phyloP scores from a whole-genome alignment of 306 rosid species.

The Erythrophleum fordii region DNA sequence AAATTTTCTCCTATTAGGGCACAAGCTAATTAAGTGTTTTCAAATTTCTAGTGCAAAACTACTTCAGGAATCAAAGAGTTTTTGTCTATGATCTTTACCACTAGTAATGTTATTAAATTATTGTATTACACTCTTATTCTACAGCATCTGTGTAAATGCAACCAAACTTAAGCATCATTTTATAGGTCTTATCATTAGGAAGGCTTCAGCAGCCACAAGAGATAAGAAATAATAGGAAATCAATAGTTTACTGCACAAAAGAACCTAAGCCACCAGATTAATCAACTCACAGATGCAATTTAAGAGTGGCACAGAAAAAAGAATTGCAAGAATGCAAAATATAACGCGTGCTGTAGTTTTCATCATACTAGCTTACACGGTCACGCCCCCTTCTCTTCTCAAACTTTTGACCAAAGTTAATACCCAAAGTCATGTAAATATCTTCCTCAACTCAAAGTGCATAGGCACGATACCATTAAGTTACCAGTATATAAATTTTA shows the following conservation, averaged over 20 bases:
- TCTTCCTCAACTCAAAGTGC: not conserved
- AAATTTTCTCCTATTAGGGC: no score
- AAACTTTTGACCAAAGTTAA: not conserved
- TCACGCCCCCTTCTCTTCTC: not conserved
- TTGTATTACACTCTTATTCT: not conserved
- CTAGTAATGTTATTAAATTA: not conserved
- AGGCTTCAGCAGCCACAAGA: not conserved
- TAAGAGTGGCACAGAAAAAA: not conserved
- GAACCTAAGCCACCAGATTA: slow-evolving; percentile 1
- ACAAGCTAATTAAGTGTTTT: no score
- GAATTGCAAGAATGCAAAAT: not conserved
- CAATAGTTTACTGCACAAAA: not conserved
- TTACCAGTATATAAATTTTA: not conserved
- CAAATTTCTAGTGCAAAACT: no score
- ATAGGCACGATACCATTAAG: not conserved
- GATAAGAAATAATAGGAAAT: not conserved
- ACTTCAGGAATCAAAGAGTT: not conserved
- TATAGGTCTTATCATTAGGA: not conserved
- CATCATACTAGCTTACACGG: not conserved
- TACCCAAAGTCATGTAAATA: not conserved
- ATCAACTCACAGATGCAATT: no score
- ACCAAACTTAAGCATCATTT: not conserved
- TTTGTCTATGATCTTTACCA: not conserved
- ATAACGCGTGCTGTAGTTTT: not conserved
- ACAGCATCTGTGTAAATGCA: not conserved